Evolutionary conservation across 1,284 basidiomycete species (phyloP), one percentile per base, ranked within the genome.

Genomic region (Ganoderma meredithae): DNA sequence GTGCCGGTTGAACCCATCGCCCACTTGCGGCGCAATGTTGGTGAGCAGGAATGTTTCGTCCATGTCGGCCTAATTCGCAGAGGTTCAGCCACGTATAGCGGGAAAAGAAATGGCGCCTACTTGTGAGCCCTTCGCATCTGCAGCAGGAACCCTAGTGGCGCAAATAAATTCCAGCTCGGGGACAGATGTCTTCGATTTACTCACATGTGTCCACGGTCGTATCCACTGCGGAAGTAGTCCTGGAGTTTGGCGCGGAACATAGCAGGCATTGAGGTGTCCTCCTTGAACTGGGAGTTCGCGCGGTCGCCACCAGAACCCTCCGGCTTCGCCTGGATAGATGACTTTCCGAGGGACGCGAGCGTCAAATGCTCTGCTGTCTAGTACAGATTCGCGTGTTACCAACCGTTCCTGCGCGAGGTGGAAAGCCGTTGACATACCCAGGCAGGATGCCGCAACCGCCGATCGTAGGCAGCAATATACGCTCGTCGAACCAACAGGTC

Each of bases 1-100:
- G 79, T 99, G 96, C 64, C 98, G 85, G 79, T 99, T 99, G 85
- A 99, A 99, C 0, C 97, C 97, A 58, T 90, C 94, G 2, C 98
- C 98, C 13, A 99, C 96, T 86, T 99, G 98, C 44, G 98, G 98
- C 0, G 98, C 97, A 66, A 99, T 99, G 78, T 99, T 99, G 4
- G 95, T 92, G 61, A 99, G 82, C 53, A 94, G 83, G 81, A 99
- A 99, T 0, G 98, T 99, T 82, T 99, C 96, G 79, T 99, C 82
- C 97, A 99, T 99, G 4, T 97, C 98, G 68, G 89, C 85, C 85
- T 98, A 41, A 12, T 9, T 19, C 19, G n/a, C 49, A 39, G n/a
- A 58, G 5, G 39, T 40, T 31, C 22, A 12, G 33, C 62, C 27
- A 27, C 12, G 1, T 19, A 19, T 27, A 31, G 59, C 22, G n/a